Evolutionary conservation across 768 basidiomycete species (phyloP).

Genomic region (Myochromella boudieri): DNA sequence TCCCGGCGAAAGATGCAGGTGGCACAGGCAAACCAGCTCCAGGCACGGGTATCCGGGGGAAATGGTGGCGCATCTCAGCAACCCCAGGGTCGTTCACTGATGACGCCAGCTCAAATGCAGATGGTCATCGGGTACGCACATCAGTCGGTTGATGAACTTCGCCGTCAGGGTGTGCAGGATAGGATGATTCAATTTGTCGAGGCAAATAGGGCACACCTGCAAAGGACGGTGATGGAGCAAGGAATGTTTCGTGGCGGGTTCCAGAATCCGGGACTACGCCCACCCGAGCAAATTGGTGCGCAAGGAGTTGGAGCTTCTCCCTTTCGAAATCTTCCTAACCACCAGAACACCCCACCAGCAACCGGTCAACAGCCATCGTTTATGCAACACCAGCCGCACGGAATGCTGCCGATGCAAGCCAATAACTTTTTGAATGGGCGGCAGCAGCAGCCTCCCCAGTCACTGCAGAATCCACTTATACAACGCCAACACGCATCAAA

Average conservation of each 20-base stretch:
- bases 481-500: constrained; percentile 20
- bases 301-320: constrained; percentile 1
- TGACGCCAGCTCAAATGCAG: constrained; percentile 38
- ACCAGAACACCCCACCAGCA: constrained; percentile 1
- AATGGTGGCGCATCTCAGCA: constrained; percentile 4
- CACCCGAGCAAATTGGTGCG: constrained; percentile 8
- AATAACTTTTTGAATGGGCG: constrained; percentile 19
- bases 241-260: constrained; percentile 33
- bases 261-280: constrained; percentile 21
- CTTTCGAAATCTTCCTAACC: constrained; percentile 7
- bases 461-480: too few species aligned
- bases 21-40: constrained; percentile 9
- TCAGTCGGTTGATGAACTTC: constrained; percentile 49
- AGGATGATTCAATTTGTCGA: constrained; percentile 59
- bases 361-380: constrained; percentile 9
- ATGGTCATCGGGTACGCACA: constrained; percentile 49
- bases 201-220: constrained; percentile 45
- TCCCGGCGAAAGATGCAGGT: constrained; percentile 26
- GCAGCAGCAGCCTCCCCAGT: constrained; percentile 13
- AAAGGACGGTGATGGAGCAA: constrained; percentile 39
- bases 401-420: constrained; percentile 10
- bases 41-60: constrained; percentile 3
- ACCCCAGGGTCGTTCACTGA: constrained; percentile 2
- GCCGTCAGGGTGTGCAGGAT: constrained; percentile 47
- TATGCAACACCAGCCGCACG: constrained; percentile 5